Conservation (phyloP, 1,139 yeast genomes). For the Hyphopichia pseudoburtonii region DNA sequence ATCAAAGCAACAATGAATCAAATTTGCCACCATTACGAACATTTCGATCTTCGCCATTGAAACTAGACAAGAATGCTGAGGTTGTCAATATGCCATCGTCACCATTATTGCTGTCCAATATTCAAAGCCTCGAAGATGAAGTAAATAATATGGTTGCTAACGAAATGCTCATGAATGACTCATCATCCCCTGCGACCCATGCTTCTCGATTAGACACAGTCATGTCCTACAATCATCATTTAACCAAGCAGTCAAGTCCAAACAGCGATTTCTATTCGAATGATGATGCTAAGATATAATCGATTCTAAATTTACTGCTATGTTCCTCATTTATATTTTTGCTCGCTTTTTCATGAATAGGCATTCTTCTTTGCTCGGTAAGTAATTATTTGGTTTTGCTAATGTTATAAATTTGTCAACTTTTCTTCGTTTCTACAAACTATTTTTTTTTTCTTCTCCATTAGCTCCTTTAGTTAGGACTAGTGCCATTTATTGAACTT, state of each 20-base stretch:
- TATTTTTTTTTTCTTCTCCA: too few relatives aligned
- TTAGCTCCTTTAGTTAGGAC: too few relatives aligned
- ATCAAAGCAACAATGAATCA: slow-evolving; percentile 15
- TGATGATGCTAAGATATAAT: background rate
- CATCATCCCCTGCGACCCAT: slow-evolving; percentile 29
- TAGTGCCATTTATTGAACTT: too few relatives aligned
- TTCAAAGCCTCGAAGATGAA: slow-evolving; percentile 15
- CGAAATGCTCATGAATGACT: slow-evolving; percentile 10
- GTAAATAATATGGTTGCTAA: slow-evolving; percentile 16
- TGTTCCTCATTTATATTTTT: background rate
- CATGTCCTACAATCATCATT: slow-evolving; percentile 4
- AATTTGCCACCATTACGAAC: slow-evolving; percentile 31
- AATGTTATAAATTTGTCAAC: too few relatives aligned
- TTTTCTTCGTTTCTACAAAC: too few relatives aligned
- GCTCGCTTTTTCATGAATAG: background rate
- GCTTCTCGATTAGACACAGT: slow-evolving; percentile 40
- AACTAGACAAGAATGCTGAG: slow-evolving; percentile 19
- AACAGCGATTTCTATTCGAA: slow-evolving; percentile 4
- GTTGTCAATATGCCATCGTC: slow-evolving; percentile 46
- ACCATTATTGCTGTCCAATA: slow-evolving; percentile 23
- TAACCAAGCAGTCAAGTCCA: slow-evolving; percentile 5
- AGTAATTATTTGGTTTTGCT: too few relatives aligned
- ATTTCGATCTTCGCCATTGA: slow-evolving; percentile 26
- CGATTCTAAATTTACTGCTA: background rate
- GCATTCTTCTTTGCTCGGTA: too few relatives aligned